Evolutionary conservation across 2,329 filamentous ascomycete genomes (phyloP).

Genomic region (Drechslera avenae): DNA sequence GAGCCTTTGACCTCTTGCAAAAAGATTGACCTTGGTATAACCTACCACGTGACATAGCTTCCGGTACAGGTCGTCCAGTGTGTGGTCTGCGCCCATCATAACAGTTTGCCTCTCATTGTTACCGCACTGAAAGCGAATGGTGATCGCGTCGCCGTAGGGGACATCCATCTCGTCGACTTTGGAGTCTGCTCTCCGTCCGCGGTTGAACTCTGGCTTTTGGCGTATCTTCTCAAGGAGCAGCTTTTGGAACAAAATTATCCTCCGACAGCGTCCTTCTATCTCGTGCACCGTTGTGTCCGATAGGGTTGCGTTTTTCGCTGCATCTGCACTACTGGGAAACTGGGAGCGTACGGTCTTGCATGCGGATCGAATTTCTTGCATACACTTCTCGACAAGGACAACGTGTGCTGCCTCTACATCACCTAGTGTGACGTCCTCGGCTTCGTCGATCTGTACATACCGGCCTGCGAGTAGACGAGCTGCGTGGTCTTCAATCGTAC

Average conservation of each 20-base stretch:
- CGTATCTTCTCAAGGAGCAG: constrained; percentile 40
- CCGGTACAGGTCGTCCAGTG: constrained; percentile 69
- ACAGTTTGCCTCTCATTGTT: constrained; percentile 64
- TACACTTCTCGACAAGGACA: constrained; percentile 73
- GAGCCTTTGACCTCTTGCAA: constrained; percentile 70
- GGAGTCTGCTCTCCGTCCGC: constrained; percentile 39
- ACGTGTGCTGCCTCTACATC: constrained; percentile 67
- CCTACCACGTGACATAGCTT: constrained; percentile 71
- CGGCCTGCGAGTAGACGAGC: constrained; percentile 74
- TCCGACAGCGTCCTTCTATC: constrained; percentile 34
- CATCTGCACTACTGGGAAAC: not conserved
- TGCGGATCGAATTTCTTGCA: constrained; percentile 60
- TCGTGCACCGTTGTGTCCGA: constrained; percentile 34
- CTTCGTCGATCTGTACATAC: constrained; percentile 62
- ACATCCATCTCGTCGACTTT: constrained; percentile 53
- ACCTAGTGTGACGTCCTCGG: constrained; percentile 50
- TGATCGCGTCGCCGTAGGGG: constrained; percentile 66
- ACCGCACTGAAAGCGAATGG: constrained; percentile 72
- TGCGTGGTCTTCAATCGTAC: constrained; percentile 69
- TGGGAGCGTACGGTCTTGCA: constrained; percentile 22
- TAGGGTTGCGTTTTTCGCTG: constrained; percentile 12
- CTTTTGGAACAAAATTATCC: constrained; percentile 45
- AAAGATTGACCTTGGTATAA: constrained; percentile 76
- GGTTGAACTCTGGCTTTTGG: constrained; percentile 40
- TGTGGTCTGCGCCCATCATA: constrained; percentile 72